phyloP scores from a whole-genome alignment of 768 basidiomycete species.

The Amanita inopinata region DNA sequence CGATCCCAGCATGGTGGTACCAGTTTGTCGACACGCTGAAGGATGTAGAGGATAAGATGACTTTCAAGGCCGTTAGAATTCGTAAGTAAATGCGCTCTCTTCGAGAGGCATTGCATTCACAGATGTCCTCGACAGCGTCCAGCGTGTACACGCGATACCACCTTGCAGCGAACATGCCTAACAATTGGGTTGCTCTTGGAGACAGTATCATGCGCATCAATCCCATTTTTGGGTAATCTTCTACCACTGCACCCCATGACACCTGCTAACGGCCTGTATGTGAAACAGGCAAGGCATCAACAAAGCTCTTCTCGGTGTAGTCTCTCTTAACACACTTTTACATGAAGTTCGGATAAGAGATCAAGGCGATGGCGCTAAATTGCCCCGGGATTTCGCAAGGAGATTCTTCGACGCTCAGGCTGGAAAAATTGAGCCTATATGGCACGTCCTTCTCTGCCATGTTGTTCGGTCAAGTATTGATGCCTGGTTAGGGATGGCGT shows the following conservation, averaged over 20 bases:
- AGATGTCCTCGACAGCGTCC: slow-evolving; percentile 11
- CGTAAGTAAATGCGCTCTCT: slow-evolving; percentile 12
- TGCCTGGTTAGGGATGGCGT: neutral
- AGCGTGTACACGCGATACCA: slow-evolving; percentile 20
- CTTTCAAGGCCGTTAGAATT: slow-evolving; percentile 7
- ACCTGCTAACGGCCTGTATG: neutral
- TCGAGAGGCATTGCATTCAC: neutral
- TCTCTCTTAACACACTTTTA: neutral
- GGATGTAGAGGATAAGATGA: slow-evolving; percentile 14
- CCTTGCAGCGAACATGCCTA: slow-evolving; percentile 16
- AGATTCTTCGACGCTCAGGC: neutral
- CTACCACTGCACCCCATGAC: neutral
- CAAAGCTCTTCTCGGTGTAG: neutral
- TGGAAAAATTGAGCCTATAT: neutral
- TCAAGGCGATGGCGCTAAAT: neutral
- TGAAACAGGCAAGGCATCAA: neutral
- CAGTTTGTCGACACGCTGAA: slow-evolving; percentile 19
- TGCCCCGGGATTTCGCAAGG: neutral
- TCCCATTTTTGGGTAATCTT: slow-evolving; percentile 10
- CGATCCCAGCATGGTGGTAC: slow-evolving; percentile 19
- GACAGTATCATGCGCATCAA: slow-evolving; percentile 22
- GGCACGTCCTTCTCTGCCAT: neutral
- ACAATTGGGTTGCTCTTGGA: slow-evolving; percentile 25
- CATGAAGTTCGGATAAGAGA: neutral
- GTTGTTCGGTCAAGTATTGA: neutral